Evolutionary conservation across 129 eudicot genomes (phyloP), one percentile per base, ranked within the genome.

Genomic region (Escallonia herrerae): DNA sequence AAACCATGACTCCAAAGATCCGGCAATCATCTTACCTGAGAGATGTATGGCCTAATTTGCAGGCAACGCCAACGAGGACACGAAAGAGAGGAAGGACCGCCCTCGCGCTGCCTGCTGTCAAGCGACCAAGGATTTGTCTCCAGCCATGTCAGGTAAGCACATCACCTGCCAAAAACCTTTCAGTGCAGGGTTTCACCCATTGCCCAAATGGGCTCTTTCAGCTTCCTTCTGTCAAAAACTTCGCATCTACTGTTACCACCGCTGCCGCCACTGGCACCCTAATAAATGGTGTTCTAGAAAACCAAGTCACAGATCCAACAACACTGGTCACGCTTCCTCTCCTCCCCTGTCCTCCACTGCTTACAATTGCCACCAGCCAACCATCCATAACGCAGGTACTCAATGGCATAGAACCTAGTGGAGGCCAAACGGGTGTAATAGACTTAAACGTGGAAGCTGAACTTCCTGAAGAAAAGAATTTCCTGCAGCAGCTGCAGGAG

Each of bases 51-150:
- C 79, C 91, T 57, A 82, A 85, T 38, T 82, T 85, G 72, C 91
- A 91, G 44, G 84, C 96, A 38, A 72, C 95, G 13, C 95, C 98
- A 4, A 88, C 95, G 0, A 47, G 91, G 51, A 88, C 95, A 10
- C 52, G 98, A 50, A 91, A 91, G 77, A 72, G 98, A 2, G 96
- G 96, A 10, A 62, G 89, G 67, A 70, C 84, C 14, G 70, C 84
- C 0, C 71, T 77, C 0, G 83, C 65, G 2, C 79, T 80, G 22
- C 76, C 86, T 0, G 40, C 75, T 10, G n/a, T 66, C 43, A 91
- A 88, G 47, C 65, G 95, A 40, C 58, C 82, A n/a, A 65, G 83
- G 51, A 62, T 76, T 22, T 72, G 64, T 9, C 81, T 80, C 56
- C 93, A 88, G 22, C 71, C 80, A 4, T 74, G 53, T 40, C 82